phyloP scores from a whole-genome alignment of 2,329 filamentous ascomycete genomes.

The Cytospora schulzeri region DNA sequence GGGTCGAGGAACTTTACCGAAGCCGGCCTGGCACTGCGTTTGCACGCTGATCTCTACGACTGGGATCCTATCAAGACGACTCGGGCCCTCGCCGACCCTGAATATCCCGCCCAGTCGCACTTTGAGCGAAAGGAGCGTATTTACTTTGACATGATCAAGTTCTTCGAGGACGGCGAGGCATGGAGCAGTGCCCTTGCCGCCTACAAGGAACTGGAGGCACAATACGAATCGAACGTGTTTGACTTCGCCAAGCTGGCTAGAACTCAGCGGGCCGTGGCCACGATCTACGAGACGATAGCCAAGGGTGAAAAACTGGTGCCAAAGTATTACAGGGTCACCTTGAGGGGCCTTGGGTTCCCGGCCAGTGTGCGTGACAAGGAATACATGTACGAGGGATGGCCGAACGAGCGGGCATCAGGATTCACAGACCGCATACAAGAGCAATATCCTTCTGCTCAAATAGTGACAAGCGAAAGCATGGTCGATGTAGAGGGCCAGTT shows the following conservation, averaged over 20 bases:
- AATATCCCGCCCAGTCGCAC: constrained; percentile 79
- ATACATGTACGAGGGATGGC: constrained; percentile 84
- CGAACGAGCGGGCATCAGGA: constrained; percentile 73
- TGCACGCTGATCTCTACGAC: constrained; percentile 90
- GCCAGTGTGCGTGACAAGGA: constrained; percentile 81
- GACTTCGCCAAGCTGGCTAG: constrained; percentile 91
- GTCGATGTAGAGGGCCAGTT: constrained; percentile 91
- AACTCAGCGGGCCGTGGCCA: constrained; percentile 86
- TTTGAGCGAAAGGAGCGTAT: constrained; percentile 93
- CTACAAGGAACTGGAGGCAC: constrained; percentile 86
- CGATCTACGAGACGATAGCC: constrained; percentile 84
- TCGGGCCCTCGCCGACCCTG: constrained; percentile 68
- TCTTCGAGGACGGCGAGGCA: constrained; percentile 91
- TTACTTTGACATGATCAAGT: constrained; percentile 92
- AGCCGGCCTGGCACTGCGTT: constrained; percentile 82
- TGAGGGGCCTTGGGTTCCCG: constrained; percentile 88
- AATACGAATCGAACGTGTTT: constrained; percentile 87
- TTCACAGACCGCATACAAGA: constrained; percentile 93
- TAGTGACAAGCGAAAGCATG: constrained; percentile 68
- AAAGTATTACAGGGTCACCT: constrained; percentile 89
- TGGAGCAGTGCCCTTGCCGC: constrained; percentile 87
- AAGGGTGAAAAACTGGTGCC: constrained; percentile 78
- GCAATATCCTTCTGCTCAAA: constrained; percentile 82
- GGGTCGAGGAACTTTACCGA: constrained; percentile 79
- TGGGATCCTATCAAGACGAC: constrained; percentile 78